Percentiles rank a stretch among this genome's conserved stretches.
Evolutionary conservation across 179 eudicot species (phyloP).

Genomic region (Heliamphora pulchella): DNA sequence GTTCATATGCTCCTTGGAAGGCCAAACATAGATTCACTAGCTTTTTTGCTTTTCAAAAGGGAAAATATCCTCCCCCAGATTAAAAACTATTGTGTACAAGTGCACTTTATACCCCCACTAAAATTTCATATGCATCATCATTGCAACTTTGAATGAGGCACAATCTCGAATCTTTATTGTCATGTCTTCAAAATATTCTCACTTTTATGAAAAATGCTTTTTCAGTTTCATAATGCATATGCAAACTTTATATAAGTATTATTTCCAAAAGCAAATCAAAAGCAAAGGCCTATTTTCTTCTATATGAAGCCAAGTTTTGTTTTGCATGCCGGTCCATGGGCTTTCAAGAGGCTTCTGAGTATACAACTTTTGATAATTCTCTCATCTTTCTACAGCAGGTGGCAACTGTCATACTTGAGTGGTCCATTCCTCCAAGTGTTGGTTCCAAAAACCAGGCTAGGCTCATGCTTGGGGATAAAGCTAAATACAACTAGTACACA

Average conservation of each 20-base stretch:
- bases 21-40: slow-evolving; percentile 3
- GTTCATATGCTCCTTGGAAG: neutral
- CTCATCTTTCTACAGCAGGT: neutral
- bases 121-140: neutral
- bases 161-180: slow-evolving; percentile 1
- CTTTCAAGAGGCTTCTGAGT: neutral
- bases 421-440: neutral
- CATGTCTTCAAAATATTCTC: neutral
- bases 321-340: neutral
- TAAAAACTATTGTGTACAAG: neutral
- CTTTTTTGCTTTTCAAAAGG: neutral
- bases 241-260: neutral
- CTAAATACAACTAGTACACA: neutral
- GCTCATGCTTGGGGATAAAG: neutral
- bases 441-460: neutral
- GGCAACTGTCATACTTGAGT: too few relatives aligned
- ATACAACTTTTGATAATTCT: neutral
- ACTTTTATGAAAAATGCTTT: neutral
- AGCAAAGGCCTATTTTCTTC: neutral
- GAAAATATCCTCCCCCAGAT: neutral
- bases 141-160: neutral
- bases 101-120: neutral
- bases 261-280: neutral
- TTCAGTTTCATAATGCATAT: neutral
- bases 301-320: neutral